Conservation (phyloP, 768 basidiomycete species). For the Kwoniella dendrophila region DNA sequence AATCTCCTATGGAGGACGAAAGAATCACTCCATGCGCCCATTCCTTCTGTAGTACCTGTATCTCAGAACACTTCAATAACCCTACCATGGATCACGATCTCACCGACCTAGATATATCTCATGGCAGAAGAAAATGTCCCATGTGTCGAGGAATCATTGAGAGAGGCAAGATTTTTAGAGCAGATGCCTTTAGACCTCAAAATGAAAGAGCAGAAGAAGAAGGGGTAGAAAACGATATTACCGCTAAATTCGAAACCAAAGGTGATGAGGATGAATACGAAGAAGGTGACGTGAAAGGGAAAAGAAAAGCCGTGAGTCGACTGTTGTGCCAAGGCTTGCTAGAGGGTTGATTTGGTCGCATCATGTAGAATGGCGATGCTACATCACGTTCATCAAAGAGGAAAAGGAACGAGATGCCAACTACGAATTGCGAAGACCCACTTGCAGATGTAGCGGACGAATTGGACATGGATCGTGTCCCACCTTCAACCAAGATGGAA, state of each 20-base stretch:
- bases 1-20: slow-evolving; percentile 64
- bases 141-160: slow-evolving; percentile 64
- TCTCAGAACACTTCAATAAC: slow-evolving; percentile 62
- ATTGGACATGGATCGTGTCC: slow-evolving; percentile 60
- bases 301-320: slow-evolving; percentile 21
- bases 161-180: slow-evolving; percentile 61
- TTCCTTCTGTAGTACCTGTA: slow-evolving; percentile 66
- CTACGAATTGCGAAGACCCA: slow-evolving; percentile 17
- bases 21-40: slow-evolving; percentile 67
- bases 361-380: slow-evolving; percentile 13
- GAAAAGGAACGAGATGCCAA: slow-evolving; percentile 16
- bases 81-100: slow-evolving; percentile 56
- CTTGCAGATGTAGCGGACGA: slow-evolving; percentile 37
- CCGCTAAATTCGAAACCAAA: slow-evolving; percentile 32
- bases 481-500: slow-evolving; percentile 73
- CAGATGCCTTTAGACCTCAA: slow-evolving; percentile 65
- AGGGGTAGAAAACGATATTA: slow-evolving; percentile 29
- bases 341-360: background rate
- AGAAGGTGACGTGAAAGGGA: slow-evolving; percentile 54
- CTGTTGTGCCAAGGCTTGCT: background rate
- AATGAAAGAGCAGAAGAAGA: slow-evolving; percentile 40
- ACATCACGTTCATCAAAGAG: background rate
- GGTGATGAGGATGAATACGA: slow-evolving; percentile 53
- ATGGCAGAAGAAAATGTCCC: slow-evolving; percentile 60
- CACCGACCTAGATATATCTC: slow-evolving; percentile 48